These are phyloP conservation scores for Saccharomycopsis oosterbeekiorum DNA, from an alignment of 805 yeast genomes.

Conservation along the genomic window DNA sequence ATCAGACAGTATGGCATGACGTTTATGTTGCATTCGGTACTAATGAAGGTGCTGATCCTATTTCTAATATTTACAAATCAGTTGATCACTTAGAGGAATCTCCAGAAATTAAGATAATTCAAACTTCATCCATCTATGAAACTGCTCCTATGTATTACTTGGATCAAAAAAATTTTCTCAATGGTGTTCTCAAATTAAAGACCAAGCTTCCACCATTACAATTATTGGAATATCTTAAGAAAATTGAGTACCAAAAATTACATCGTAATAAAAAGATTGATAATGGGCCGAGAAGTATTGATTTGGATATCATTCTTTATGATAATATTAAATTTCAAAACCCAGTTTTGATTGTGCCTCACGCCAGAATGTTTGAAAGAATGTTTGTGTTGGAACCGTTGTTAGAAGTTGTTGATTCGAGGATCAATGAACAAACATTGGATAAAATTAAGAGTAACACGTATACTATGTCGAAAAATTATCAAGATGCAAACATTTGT, in stretches of 20 bases:
- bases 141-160: conserved; percentile 88
- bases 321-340: conserved; percentile 30
- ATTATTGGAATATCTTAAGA: conserved; percentile 51
- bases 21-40: conserved; percentile 86
- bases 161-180: conserved; percentile 73
- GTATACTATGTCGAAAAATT: background rate
- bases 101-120: conserved; percentile 37
- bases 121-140: conserved; percentile 70
- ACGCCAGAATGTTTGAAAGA: conserved; percentile 78
- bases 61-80: conserved; percentile 48
- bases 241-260: conserved; percentile 65
- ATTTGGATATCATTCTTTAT: conserved; percentile 75
- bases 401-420: conserved; percentile 64
- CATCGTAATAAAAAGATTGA: conserved; percentile 67
- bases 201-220: conserved; percentile 58
- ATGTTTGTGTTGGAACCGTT: conserved; percentile 86
- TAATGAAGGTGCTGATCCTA: conserved; percentile 58
- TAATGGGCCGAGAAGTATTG: conserved; percentile 90
- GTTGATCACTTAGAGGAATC: conserved; percentile 20
- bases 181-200: conserved; percentile 66
- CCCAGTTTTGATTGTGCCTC: conserved; percentile 66
- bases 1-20: conserved; percentile 28
- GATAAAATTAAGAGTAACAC: background rate
- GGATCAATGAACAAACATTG: background rate
- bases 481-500: background rate